Base-by-base conservation (phyloP, 78 protist species). In the Dictyostelium intermedium region DNA sequence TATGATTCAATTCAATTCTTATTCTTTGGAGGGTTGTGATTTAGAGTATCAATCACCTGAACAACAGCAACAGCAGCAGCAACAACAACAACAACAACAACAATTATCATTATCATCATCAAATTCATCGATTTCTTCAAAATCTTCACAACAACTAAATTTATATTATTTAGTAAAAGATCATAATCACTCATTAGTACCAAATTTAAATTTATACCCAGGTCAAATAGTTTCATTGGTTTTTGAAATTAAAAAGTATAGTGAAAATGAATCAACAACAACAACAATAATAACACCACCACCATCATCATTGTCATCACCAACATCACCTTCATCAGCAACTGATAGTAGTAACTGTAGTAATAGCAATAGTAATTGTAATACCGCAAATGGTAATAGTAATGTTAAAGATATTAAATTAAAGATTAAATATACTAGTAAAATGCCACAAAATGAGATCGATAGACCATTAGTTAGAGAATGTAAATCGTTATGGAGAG, bases 401-500 rank as follows among this genome's bases (percentile, higher is more conserved):
- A 6, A 23, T 56, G 6, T 50, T 6, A 77, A 35, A 53, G 66
- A 50, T 7, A 11, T 78, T 7, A 78, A 45, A 32, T 34, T 89
- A 34, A 27, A 66, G 35, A 43, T 89, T 16, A 78, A 89, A 70
- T 89, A 89, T 70, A 89, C 77, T 3, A 89, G 73, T n/a, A 89
- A 80, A 80, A 37, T 89, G 37, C 87, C 34, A 32, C 84, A 87
- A 34, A 14, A 20, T 27, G 79, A 72, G 20, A 10, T 35, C 5
- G 94, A 89, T 25, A 56, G 9, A 35, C 39, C 60, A 32, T 35
- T 80, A 5, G 37, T 80, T 41, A 80, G 10, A 80, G 87, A 80
- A 50, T 89, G 87, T n/a, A 89, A 89, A 80, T 39, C 81, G 50
- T n/a, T 89, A 25, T 89, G 94, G 94, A 89, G 73, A 70, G 94